Conservation (phyloP, 192 early-diverging fungal species). For the Powellomyces hirtus region DNA sequence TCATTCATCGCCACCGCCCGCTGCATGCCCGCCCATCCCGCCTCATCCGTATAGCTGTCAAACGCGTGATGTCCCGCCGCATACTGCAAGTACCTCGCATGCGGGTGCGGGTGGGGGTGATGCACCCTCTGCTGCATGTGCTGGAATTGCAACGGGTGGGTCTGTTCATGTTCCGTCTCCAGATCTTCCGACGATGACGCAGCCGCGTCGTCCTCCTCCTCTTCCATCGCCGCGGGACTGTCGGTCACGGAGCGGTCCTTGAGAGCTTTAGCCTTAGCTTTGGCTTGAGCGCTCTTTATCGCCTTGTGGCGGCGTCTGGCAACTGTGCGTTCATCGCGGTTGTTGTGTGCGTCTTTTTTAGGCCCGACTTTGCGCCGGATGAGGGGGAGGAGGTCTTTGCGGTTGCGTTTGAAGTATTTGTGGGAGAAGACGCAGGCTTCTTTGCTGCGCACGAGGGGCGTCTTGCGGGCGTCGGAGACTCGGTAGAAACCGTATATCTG, state of each 20-base stretch:
- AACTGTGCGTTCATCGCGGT: too few relatives aligned
- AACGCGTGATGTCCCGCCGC: background rate
- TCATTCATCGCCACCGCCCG: background rate
- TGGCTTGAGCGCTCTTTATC: too few relatives aligned
- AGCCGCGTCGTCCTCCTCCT: too few relatives aligned
- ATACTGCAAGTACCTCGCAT: background rate
- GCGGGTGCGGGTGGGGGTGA: background rate
- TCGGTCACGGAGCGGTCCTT: too few relatives aligned
- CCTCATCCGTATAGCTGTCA: background rate
- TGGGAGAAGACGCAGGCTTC: conserved; percentile 29
- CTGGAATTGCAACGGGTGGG: too few relatives aligned
- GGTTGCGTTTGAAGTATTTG: background rate
- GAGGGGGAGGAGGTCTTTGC: conserved; percentile 14
- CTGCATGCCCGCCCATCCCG: background rate
- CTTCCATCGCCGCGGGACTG: too few relatives aligned
- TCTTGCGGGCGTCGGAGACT: conserved; percentile 18
- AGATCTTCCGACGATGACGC: too few relatives aligned
- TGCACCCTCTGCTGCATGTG: too few relatives aligned
- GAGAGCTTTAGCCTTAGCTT: too few relatives aligned
- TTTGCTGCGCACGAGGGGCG: conserved; percentile 24
- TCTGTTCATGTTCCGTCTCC: too few relatives aligned
- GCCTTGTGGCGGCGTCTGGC: too few relatives aligned
- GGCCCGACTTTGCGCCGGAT: conserved; percentile 15
- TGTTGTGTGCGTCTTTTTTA: conserved; percentile 16
- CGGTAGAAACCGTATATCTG: conserved; percentile 29